Conservation (phyloP, 768 basidiomycete species). For the Pholiota microspora region DNA sequence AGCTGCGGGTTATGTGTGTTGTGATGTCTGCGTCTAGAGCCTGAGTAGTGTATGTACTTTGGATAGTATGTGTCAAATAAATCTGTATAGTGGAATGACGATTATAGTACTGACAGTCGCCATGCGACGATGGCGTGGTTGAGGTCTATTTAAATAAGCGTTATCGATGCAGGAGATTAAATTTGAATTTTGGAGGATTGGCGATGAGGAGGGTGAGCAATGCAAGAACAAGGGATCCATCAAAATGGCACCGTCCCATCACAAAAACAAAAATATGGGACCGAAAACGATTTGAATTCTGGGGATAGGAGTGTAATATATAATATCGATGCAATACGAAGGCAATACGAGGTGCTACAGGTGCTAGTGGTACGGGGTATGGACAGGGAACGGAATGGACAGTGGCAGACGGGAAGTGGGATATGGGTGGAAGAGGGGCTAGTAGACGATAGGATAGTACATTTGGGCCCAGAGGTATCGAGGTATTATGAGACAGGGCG, state of each 20-base stretch:
- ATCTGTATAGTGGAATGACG: neutral
- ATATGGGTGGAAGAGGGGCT: neutral
- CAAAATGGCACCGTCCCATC: no score
- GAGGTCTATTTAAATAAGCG: neutral
- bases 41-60: no score
- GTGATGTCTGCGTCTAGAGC: no score
- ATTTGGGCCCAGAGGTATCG: no score
- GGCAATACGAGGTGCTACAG: constrained; percentile 12
- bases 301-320: constrained; percentile 4
- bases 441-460: neutral
- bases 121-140: neutral
- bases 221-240: no score
- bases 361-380: neutral
- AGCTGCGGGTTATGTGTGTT: no score
- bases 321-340: constrained; percentile 1
- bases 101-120: neutral
- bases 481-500: no score
- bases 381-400: neutral
- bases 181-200: no score
- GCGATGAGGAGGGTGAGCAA: no score
- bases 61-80: no score
- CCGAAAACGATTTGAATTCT: neutral
- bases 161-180: neutral
- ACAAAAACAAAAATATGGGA: neutral
- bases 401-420: neutral